A percentile compares a stretch with the other conserved stretches of the same genome.
phyloP scores from a whole-genome alignment of 2,329 filamentous ascomycete species.

The Furcasterigmium sp. region DNA sequence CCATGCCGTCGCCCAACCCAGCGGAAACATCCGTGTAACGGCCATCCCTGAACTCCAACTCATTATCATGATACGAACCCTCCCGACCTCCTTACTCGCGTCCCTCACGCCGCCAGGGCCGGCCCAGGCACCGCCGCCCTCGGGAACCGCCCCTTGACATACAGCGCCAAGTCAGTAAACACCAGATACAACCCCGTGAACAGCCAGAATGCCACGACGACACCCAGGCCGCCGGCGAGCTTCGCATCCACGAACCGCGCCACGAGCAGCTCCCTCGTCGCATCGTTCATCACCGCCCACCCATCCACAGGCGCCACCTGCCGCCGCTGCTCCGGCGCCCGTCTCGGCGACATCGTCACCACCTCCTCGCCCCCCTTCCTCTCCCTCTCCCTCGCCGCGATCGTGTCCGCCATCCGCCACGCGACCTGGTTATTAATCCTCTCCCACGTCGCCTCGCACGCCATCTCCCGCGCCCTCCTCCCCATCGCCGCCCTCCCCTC shows the following conservation, averaged over 20 bases:
- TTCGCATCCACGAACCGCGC: conserved; percentile 34
- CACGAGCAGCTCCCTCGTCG: conserved; percentile 28
- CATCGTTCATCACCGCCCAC: conserved; percentile 38
- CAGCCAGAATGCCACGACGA: conserved; percentile 44
- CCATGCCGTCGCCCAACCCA: no score
- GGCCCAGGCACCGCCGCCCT: not conserved
- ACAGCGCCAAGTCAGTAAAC: conserved; percentile 40
- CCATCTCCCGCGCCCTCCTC: conserved; percentile 44
- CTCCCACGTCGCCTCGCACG: conserved; percentile 63
- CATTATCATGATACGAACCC: no score
- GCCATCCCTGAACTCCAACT: no score
- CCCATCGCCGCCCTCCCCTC: conserved; percentile 39
- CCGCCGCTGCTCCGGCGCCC: no score
- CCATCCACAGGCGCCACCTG: conserved; percentile 33
- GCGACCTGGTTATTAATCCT: conserved; percentile 67
- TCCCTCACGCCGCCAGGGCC: not conserved
- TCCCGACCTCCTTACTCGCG: not conserved
- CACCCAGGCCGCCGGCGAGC: conserved; percentile 36
- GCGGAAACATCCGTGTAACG: no score
- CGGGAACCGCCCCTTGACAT: conserved; percentile 16
- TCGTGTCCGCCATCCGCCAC: conserved; percentile 54
- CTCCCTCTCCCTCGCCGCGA: conserved; percentile 37
- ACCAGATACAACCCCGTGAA: conserved; percentile 42
- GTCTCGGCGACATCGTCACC: no score
- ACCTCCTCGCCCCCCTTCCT: no score